Percentiles rank a stretch among this genome's conserved stretches.
These are phyloP conservation scores for Arthroderma sp. DNA, from an alignment of 2,329 filamentous ascomycete species.

Conservation along the genomic window DNA sequence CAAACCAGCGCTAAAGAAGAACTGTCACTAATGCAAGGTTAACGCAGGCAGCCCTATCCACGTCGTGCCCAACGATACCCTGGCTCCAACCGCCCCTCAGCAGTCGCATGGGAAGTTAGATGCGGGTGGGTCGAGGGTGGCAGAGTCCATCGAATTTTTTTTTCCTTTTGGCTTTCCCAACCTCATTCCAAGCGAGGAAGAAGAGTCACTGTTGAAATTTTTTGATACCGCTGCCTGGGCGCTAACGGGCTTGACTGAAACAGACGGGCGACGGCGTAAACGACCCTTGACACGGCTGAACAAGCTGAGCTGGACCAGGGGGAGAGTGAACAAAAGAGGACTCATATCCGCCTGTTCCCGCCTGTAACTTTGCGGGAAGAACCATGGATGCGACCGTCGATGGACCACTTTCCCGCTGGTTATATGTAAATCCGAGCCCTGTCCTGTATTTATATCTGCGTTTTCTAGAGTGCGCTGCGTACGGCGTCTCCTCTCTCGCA, in stretches of 20 bases:
- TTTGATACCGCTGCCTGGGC: neutral
- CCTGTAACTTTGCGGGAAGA: slow-evolving; percentile 2
- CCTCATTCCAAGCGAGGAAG: too few relatives aligned
- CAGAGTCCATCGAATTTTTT: neutral
- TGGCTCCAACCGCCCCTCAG: slow-evolving; percentile 3
- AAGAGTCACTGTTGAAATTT: neutral
- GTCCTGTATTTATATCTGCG: too few relatives aligned
- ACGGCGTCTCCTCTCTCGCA: neutral
- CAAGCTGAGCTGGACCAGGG: neutral
- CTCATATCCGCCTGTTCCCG: slow-evolving; percentile 1
- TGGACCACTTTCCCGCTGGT: neutral
- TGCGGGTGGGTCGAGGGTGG: neutral
- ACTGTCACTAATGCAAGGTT: slow-evolving; percentile 10
- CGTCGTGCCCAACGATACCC: slow-evolving; percentile 7
- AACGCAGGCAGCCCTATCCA: slow-evolving; percentile 11
- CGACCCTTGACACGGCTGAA: neutral
- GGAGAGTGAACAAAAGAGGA: too few relatives aligned
- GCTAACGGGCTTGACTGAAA: neutral
- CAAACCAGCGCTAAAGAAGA: slow-evolving; percentile 8
- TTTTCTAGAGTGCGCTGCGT: neutral
- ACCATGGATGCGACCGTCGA: neutral
- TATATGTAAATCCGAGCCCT: neutral
- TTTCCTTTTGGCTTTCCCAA: neutral
- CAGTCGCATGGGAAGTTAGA: slow-evolving; percentile 3
- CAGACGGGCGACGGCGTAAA: neutral